Evolutionary conservation across 768 basidiomycete species (phyloP), one percentile per base, ranked within the genome.

Genomic region (Macrolepiota dolichaula): DNA sequence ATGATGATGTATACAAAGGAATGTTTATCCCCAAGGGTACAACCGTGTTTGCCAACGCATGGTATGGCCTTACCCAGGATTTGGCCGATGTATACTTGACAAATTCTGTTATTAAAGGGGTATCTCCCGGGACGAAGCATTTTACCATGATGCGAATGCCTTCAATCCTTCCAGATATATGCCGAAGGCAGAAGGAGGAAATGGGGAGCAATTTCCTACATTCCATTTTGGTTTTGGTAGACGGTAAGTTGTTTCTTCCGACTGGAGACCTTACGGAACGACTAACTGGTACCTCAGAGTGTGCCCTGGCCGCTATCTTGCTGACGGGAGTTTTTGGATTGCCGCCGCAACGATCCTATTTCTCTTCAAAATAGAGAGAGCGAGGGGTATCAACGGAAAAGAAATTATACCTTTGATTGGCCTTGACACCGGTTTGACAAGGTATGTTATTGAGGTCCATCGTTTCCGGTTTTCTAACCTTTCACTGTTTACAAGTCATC

Each of bases 21-120:
- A n/a, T n/a, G n/a, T n/a, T n/a, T n/a, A n/a, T n/a, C 84, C 86
- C 87, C 27, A 83, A 85, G 67, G 88, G 88, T 4, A 78, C 87
- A 2, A 67, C 86, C 62, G 68, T 88, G 19, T 84, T 88, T 63
- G 81, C 78, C 11, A 89, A 89, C 67, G 80, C 86, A 52, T 88
- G 86, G 87, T 76, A 62, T 51, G 71, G 58, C 35, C 46, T 15
- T 38, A 7, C 37, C 51, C 35, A 50, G n/a, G 11, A 27, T 13
- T 12, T 25, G 17, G 10, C 25, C 1, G 4, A n/a, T 42, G n/a
- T 3, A 25, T n/a, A 25, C 44, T 24, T 29, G 19, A 27, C 0
- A 40, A 46, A 46, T 25, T 13, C 51, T n/a, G n/a, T n/a, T n/a
- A n/a, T n/a, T 22, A 4, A 58, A 85, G 84, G 76, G 73, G 75